phyloP scores from a whole-genome alignment of 257 asterid species.

The Verbascum thapsus region DNA sequence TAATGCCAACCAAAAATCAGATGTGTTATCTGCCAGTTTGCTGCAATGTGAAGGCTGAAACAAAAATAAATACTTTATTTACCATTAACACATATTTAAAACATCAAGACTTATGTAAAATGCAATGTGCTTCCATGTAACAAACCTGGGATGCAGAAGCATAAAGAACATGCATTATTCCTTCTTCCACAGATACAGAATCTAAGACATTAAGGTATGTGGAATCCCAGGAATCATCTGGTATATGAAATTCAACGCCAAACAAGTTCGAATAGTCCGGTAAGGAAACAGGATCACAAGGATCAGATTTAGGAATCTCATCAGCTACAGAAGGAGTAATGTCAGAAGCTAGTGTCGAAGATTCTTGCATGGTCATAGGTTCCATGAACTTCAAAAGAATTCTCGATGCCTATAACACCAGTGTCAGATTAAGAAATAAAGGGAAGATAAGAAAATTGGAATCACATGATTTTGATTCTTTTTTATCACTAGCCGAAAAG shows the following conservation, averaged over 20 bases:
- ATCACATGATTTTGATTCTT: conserved; percentile 13
- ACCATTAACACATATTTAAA: conserved; percentile 18
- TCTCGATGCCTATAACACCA: conserved; percentile 66
- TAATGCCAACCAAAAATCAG: conserved; percentile 79
- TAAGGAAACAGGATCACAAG: conserved; percentile 40
- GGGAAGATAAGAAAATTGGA: conserved; percentile 24
- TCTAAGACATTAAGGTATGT: conserved; percentile 68
- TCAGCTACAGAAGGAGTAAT: conserved; percentile 46
- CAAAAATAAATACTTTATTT: conserved; percentile 26
- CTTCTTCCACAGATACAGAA: conserved; percentile 83
- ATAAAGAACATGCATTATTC: conserved; percentile 85
- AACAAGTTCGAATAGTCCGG: conserved; percentile 74
- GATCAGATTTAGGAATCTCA: conserved; percentile 53
- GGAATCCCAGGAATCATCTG: conserved; percentile 65
- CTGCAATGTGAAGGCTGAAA: conserved; percentile 81
- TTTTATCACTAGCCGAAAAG: conserved; percentile 16
- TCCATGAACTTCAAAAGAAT: conserved; percentile 59
- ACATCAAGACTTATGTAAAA: conserved; percentile 3
- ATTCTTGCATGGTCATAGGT: conserved; percentile 50
- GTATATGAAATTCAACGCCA: conserved; percentile 76
- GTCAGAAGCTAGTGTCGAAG: conserved; percentile 44
- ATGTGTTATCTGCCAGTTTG: conserved; percentile 77
- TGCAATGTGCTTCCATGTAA: conserved; percentile 27
- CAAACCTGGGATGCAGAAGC: conserved; percentile 96
- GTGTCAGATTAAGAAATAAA: conserved; percentile 28